These are phyloP conservation scores for Brassica carinata DNA, from an alignment of 345 rosid genomes.

Conservation along the genomic window DNA sequence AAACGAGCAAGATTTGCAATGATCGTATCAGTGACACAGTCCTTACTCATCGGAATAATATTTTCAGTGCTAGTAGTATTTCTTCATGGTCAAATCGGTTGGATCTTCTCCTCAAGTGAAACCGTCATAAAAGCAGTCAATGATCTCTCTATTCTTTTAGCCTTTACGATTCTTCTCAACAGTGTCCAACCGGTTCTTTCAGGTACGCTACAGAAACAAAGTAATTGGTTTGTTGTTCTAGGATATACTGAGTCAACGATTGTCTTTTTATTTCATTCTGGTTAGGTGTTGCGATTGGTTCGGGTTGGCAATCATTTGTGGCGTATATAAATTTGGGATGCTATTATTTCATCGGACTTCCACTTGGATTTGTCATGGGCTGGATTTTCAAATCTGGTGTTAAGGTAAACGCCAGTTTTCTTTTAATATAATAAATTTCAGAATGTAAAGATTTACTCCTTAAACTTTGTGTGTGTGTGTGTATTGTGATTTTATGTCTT, in stretches of 20 bases:
- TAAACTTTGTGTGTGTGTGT: background rate
- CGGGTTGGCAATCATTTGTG: constrained; percentile 71
- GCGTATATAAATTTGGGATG: constrained; percentile 72
- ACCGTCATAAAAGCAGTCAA: constrained; percentile 60
- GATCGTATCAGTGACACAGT: constrained; percentile 57
- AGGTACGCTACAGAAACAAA: constrained; percentile 38
- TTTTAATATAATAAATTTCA: background rate
- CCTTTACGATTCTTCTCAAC: constrained; percentile 79
- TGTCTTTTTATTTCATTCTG: background rate
- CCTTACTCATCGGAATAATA: constrained; percentile 55
- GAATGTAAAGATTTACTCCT: background rate
- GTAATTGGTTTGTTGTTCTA: background rate
- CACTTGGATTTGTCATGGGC: constrained; percentile 64
- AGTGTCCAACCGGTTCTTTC: constrained; percentile 88
- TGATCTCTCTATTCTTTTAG: constrained; percentile 63
- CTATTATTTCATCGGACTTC: constrained; percentile 66
- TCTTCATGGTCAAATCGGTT: constrained; percentile 48
- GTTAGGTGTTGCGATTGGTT: constrained; percentile 77
- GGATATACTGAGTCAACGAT: background rate
- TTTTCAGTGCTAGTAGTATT: constrained; percentile 57
- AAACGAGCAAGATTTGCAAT: constrained; percentile 65
- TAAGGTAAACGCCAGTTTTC: constrained; percentile 3
- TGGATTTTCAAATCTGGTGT: constrained; percentile 55
- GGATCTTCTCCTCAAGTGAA: constrained; percentile 66
- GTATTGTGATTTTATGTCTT: background rate